Evolutionary conservation across 129 eudicot genomes (phyloP).

Genomic region (Glebionis coronaria): DNA sequence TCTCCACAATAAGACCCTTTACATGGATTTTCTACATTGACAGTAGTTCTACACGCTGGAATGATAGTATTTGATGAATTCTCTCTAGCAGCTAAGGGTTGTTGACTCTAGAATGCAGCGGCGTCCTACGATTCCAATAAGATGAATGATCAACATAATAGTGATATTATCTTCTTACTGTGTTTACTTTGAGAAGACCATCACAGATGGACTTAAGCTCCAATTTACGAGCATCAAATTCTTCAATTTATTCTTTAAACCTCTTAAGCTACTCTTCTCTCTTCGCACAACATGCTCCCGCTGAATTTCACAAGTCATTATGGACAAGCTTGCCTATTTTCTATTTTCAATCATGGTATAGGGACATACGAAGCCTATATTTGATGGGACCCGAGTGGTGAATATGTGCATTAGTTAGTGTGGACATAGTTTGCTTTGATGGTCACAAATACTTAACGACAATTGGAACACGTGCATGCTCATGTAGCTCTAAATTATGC

Average conservation of each 20-base stretch:
- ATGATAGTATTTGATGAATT: constrained; percentile 85
- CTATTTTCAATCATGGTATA: no score
- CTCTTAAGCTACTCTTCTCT: constrained; percentile 88
- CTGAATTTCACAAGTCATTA: constrained; percentile 71
- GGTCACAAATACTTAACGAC: no score
- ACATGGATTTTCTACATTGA: constrained; percentile 52
- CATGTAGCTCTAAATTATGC: no score
- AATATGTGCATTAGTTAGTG: no score
- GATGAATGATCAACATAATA: constrained; percentile 6
- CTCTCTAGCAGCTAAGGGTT: constrained; percentile 80
- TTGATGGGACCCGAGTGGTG: no score
- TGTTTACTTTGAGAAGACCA: constrained; percentile 70
- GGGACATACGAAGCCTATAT: no score
- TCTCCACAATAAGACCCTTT: constrained; percentile 72
- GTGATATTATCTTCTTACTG: constrained; percentile 36
- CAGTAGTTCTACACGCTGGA: constrained; percentile 62
- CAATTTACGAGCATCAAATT: constrained; percentile 87
- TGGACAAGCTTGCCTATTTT: constrained; percentile 75
- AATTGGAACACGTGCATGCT: no score
- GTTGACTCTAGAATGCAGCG: constrained; percentile 82
- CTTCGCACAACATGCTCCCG: constrained; percentile 69
- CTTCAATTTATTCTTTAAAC: constrained; percentile 89
- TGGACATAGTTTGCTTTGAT: no score
- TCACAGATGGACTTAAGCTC: constrained; percentile 74
- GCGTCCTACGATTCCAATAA: constrained; percentile 55